Evolutionary conservation across 345 rosid species (phyloP).

Genomic region (Euphorbia lathyris): DNA sequence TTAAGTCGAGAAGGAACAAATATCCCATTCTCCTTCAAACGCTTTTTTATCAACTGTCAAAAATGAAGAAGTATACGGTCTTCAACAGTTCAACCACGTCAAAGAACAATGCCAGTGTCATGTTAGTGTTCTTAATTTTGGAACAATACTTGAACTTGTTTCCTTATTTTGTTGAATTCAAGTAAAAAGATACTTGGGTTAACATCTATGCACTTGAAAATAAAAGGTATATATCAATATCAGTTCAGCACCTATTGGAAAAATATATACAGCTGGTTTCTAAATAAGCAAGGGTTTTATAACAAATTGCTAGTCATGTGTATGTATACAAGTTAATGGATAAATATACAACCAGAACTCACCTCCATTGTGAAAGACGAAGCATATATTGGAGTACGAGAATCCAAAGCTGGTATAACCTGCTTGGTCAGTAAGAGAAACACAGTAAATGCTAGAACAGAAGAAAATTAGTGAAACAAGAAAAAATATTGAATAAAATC

Average conservation of each 20-base stretch:
- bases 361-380: conserved; percentile 99
- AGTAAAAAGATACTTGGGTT: neutral
- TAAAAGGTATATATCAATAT: conserved; percentile 9
- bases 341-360: conserved; percentile 10
- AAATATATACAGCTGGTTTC: neutral
- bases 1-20: conserved; percentile 89
- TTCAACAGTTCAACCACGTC: conserved; percentile 4
- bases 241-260: neutral
- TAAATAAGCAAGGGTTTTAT: conserved; percentile 1
- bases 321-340: neutral
- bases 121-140: conserved; percentile 4
- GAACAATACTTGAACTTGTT: conserved; percentile 4
- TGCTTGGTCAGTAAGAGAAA: conserved; percentile 36
- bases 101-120: conserved; percentile 6
- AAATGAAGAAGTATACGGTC: conserved; percentile 12
- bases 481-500: neutral
- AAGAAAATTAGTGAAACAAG: neutral
- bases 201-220: neutral
- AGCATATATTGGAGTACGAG: conserved; percentile 76
- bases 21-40: conserved; percentile 92
- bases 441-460: neutral
- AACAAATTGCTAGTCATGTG: neutral
- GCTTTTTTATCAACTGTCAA: conserved; percentile 83
- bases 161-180: neutral
- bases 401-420: conserved; percentile 95